These are phyloP conservation scores for Trametes coccinea DNA, from an alignment of 768 basidiomycete species.

Conservation along the genomic window DNA sequence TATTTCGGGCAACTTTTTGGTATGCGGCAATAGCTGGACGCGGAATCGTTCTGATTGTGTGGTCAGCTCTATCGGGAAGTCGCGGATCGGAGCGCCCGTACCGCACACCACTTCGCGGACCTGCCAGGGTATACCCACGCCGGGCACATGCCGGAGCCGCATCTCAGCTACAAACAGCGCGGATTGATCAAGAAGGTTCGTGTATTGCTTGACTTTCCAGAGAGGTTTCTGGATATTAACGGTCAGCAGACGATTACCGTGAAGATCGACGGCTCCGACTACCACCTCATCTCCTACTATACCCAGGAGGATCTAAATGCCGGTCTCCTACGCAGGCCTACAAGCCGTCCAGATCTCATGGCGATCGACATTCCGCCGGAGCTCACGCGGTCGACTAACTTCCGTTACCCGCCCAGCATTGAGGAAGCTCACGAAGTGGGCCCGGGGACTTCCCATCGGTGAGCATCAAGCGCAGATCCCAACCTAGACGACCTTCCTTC, in stretches of 20 bases:
- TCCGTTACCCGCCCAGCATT: constrained; percentile 79
- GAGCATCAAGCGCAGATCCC: constrained; percentile 33
- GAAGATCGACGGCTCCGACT: constrained; percentile 73
- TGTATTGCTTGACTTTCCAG: constrained; percentile 4
- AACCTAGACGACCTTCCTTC: constrained; percentile 1
- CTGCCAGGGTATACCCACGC: constrained; percentile 17
- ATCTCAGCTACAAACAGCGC: constrained; percentile 35
- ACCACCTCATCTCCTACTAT: constrained; percentile 85
- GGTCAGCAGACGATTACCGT: constrained; percentile 77
- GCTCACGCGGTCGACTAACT: constrained; percentile 78
- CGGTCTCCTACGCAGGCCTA: constrained; percentile 69
- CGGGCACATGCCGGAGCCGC: constrained; percentile 22
- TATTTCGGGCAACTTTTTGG: constrained; percentile 83
- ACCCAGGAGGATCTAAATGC: constrained; percentile 74
- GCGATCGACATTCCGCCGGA: constrained; percentile 70
- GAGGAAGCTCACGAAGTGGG: constrained; percentile 49
- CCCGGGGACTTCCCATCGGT: constrained; percentile 71
- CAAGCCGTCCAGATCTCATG: constrained; percentile 70
- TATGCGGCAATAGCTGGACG: constrained; percentile 36
- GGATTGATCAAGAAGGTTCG: constrained; percentile 82
- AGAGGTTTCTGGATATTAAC: background rate
- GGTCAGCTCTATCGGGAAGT: constrained; percentile 80
- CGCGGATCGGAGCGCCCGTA: constrained; percentile 62
- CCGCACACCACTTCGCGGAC: constrained; percentile 30
- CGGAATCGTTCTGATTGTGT: constrained; percentile 7